Evolutionary conservation across 768 basidiomycete species (phyloP).

Genomic region (Boletus edulis): DNA sequence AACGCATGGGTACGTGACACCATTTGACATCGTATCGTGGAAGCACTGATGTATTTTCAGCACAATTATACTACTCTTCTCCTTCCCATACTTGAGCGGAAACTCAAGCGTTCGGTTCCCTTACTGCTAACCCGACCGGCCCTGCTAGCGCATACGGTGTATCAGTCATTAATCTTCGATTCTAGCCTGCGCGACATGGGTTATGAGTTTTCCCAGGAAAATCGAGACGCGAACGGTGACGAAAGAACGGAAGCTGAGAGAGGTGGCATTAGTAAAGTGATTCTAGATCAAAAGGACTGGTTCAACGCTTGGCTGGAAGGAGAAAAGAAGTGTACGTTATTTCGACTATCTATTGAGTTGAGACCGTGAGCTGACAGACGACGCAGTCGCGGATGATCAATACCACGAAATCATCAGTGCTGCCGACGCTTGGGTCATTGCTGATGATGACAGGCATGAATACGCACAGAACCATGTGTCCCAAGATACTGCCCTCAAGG

Average conservation of each 20-base stretch:
- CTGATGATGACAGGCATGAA: conserved; percentile 58
- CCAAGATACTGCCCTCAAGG: conserved; percentile 44
- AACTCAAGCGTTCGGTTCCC: conserved; percentile 74
- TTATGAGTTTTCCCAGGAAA: conserved; percentile 48
- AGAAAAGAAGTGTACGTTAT: conserved; percentile 78
- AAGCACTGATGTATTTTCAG: conserved; percentile 38
- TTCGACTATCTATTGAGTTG: not conserved
- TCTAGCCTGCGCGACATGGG: conserved; percentile 70
- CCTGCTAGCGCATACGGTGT: conserved; percentile 91
- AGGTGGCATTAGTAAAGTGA: conserved; percentile 78
- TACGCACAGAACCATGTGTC: conserved; percentile 28
- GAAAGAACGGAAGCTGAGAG: conserved; percentile 40
- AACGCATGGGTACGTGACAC: conserved; percentile 67
- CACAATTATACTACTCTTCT: conserved; percentile 81
- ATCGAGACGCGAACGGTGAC: conserved; percentile 5
- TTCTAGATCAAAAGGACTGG: conserved; percentile 85
- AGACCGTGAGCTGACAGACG: not conserved
- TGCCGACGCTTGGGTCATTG: conserved; percentile 82
- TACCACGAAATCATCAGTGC: conserved; percentile 82
- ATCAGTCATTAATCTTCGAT: conserved; percentile 89
- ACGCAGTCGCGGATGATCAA: conserved; percentile 80
- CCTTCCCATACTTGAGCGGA: conserved; percentile 71
- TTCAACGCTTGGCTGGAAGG: conserved; percentile 88
- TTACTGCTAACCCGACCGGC: conserved; percentile 73
- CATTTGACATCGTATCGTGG: not conserved